Conservation (phyloP, 192 early-diverging fungal genomes). For the Linnemannia hyalina region DNA sequence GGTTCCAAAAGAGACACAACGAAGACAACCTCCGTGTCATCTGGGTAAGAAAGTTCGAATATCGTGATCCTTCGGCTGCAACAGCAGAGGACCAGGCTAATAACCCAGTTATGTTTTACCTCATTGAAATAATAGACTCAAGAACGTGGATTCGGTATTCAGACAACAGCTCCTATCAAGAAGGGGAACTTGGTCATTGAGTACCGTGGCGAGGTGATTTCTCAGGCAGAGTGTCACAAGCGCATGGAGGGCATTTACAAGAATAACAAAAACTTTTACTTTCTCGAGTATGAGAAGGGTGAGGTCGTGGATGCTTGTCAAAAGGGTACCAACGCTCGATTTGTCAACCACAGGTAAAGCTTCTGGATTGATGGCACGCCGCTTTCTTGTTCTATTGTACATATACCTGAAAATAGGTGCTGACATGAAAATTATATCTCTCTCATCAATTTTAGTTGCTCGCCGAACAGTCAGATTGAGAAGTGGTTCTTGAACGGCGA, state of each 20-base stretch:
- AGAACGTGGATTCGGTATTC: constrained; percentile 79
- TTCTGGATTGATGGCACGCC: no score
- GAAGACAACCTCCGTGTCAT: constrained; percentile 70
- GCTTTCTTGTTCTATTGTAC: no score
- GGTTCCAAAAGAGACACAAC: constrained; percentile 73
- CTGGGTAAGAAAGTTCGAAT: constrained; percentile 61
- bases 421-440: background rate
- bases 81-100: background rate
- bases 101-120: background rate
- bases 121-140: constrained; percentile 60
- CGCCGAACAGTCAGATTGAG: constrained; percentile 91
- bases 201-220: constrained; percentile 89
- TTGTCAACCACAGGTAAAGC: constrained; percentile 80
- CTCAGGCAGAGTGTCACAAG: constrained; percentile 70
- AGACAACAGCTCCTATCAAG: constrained; percentile 63
- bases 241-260: constrained; percentile 81
- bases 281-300: constrained; percentile 78
- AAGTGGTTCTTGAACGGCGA: constrained; percentile 88
- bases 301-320: constrained; percentile 85
- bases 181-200: constrained; percentile 78
- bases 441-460: constrained; percentile 62
- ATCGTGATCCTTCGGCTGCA: background rate
- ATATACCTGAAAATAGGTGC: no score
- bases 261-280: constrained; percentile 79
- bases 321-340: constrained; percentile 86